Conservation (phyloP, 257 asterid species). For the Ballota nigra region DNA sequence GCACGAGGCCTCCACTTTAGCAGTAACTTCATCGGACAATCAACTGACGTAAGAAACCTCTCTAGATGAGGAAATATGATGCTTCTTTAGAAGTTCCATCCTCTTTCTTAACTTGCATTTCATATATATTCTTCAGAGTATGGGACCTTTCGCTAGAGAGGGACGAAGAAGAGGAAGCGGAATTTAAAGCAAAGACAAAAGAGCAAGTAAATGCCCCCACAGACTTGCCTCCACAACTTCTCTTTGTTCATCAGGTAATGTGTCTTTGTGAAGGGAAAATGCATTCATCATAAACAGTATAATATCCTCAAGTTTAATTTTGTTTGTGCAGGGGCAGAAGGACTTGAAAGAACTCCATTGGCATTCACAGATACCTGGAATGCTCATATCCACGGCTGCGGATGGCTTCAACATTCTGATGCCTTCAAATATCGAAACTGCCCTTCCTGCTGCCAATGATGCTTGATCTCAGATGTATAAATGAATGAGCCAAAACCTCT, state of each 20-base stretch:
- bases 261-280: not conserved
- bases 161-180: conserved; percentile 94
- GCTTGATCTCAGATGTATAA: conserved; percentile 19
- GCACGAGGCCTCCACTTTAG: conserved; percentile 87
- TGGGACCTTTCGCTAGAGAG: conserved; percentile 97
- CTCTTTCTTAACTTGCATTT: not conserved
- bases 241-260: conserved; percentile 92
- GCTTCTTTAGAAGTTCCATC: not conserved
- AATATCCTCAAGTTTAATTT: not conserved
- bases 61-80: not conserved
- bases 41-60: conserved; percentile 71
- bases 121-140: conserved; percentile 41
- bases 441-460: conserved; percentile 25
- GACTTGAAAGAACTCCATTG: conserved; percentile 95
- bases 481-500: not conserved
- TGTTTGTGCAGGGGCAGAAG: conserved; percentile 76
- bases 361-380: conserved; percentile 94
- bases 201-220: conserved; percentile 76
- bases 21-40: conserved; percentile 83
- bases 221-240: conserved; percentile 92
- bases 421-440: conserved; percentile 75
- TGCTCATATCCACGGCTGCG: conserved; percentile 84
- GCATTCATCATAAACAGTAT: not conserved
- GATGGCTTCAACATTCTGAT: conserved; percentile 82
- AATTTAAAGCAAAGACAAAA: conserved; percentile 67